phyloP scores from a whole-genome alignment of 345 rosid species.

The Populus ilicifolia region DNA sequence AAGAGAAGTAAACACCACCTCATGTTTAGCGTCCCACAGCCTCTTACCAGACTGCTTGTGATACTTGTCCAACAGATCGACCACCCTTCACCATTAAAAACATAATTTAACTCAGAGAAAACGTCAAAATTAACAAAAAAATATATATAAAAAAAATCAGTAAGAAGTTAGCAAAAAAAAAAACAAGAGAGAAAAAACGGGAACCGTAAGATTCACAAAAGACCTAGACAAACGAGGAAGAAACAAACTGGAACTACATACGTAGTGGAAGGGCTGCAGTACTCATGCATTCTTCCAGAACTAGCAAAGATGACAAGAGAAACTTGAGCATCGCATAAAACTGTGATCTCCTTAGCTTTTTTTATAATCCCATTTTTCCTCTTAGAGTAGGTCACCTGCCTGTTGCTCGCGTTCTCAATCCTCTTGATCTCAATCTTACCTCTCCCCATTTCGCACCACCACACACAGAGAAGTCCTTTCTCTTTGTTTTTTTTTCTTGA shows the following conservation, averaged over 20 bases:
- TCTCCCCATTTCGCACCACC: constrained; percentile 51
- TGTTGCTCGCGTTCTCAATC: constrained; percentile 70
- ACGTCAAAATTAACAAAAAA: neutral
- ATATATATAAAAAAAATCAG: neutral
- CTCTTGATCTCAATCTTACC: constrained; percentile 81
- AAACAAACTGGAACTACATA: constrained; percentile 9
- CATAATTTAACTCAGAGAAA: neutral
- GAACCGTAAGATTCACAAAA: neutral
- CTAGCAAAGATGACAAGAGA: constrained; percentile 61
- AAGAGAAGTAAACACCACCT: constrained; percentile 43
- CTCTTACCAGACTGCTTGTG: constrained; percentile 72
- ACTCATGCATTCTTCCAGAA: constrained; percentile 65
- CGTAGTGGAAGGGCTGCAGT: constrained; percentile 61
- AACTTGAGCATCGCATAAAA: constrained; percentile 75
- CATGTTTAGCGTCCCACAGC: constrained; percentile 95
- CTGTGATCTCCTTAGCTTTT: constrained; percentile 74
- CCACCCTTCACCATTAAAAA: constrained; percentile 42
- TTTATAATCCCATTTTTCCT: constrained; percentile 68
- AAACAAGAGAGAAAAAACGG: neutral
- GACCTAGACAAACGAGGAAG: neutral
- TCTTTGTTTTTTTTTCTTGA: constrained; percentile 18
- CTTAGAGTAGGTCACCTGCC: constrained; percentile 76
- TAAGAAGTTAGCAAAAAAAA: neutral
- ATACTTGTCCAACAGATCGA: constrained; percentile 69
- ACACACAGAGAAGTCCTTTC: neutral